phyloP scores from a whole-genome alignment of 257 asterid genomes.

The Fraxinus cuspidata region DNA sequence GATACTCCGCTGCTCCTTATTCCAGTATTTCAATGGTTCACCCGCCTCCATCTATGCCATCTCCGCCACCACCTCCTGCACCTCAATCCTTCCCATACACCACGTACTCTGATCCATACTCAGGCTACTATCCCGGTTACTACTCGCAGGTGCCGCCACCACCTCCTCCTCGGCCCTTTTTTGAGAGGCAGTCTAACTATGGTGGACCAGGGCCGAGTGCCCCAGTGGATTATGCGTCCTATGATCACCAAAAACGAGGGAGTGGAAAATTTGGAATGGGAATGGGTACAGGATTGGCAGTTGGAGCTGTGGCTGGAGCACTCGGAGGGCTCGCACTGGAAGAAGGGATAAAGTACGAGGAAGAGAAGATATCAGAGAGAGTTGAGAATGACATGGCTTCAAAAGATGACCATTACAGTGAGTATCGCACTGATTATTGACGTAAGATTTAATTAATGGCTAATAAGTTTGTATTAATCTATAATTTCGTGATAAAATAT shows the following conservation, averaged over 20 bases:
- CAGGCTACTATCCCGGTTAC: slow-evolving; percentile 59
- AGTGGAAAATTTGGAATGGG: slow-evolving; percentile 53
- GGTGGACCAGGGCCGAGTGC: slow-evolving; percentile 82
- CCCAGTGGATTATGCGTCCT: slow-evolving; percentile 71
- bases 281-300: slow-evolving; percentile 61
- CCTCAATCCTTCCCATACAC: slow-evolving; percentile 39
- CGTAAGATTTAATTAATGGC: slow-evolving; percentile 26
- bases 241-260: slow-evolving; percentile 59
- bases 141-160: slow-evolving; percentile 46
- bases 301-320: slow-evolving; percentile 65
- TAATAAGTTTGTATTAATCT: slow-evolving; percentile 26
- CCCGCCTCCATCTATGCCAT: slow-evolving; percentile 40
- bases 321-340: slow-evolving; percentile 75
- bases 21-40: slow-evolving; percentile 43
- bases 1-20: slow-evolving; percentile 45
- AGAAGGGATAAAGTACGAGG: slow-evolving; percentile 64
- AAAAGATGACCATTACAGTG: slow-evolving; percentile 57
- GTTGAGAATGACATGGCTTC: slow-evolving; percentile 49
- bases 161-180: slow-evolving; percentile 53
- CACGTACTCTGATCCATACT: slow-evolving; percentile 51
- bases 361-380: slow-evolving; percentile 54
- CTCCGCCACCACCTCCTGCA: slow-evolving; percentile 34
- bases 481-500: slow-evolving; percentile 23
- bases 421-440: slow-evolving; percentile 58
- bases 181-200: slow-evolving; percentile 53